phyloP scores from a whole-genome alignment of 2,329 filamentous ascomycete genomes.

The Fusarium nisikadoi region DNA sequence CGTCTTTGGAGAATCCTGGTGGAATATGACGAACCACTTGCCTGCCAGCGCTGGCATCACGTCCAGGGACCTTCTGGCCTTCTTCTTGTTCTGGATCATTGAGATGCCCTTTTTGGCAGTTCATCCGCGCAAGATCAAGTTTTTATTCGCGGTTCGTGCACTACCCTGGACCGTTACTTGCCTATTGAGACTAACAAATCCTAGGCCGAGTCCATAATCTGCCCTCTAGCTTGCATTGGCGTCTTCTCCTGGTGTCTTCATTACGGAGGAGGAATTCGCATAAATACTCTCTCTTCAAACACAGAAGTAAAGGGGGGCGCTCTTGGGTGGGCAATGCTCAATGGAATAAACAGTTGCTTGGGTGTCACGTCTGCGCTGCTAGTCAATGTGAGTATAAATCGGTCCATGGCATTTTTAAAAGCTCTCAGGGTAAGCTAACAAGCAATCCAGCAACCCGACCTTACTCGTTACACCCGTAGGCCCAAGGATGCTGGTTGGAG shows the following conservation, averaged over 20 bases:
- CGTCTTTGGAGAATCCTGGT: conserved; percentile 50
- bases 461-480: background rate
- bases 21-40: conserved; percentile 47
- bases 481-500: background rate
- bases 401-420: background rate
- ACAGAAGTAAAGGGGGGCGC: background rate
- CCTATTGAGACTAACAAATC: background rate
- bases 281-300: background rate
- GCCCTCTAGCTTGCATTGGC: background rate
- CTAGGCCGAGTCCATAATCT: background rate
- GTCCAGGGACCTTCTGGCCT: conserved; percentile 49
- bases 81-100: conserved; percentile 53
- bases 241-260: background rate
- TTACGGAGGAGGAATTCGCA: background rate
- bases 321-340: background rate
- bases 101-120: conserved; percentile 45
- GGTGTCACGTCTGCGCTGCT: background rate
- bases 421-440: background rate
- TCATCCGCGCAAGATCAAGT: background rate
- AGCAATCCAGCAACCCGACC: background rate
- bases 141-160: conserved; percentile 42
- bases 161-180: background rate
- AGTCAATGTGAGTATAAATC: background rate
- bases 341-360: background rate
- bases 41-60: conserved; percentile 48